phyloP scores from a whole-genome alignment of 495 filamentous ascomycete genomes.

The Amphirosellinia nigrospora region DNA sequence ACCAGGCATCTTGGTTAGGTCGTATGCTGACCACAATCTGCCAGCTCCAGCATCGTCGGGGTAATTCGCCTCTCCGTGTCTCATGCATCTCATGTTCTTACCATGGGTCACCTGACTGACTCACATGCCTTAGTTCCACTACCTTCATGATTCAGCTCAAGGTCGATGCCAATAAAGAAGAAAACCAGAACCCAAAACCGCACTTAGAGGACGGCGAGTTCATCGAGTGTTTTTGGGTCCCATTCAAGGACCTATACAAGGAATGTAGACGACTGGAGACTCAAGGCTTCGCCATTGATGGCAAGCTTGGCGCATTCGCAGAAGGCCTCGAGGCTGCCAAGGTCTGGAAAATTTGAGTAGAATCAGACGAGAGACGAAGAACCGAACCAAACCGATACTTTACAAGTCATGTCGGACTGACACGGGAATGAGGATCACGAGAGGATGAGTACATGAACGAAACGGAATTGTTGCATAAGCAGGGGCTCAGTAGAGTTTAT shows the following conservation, averaged over 20 bases:
- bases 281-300: constrained; percentile 74
- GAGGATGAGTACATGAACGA: not conserved
- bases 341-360: constrained; percentile 45
- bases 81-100: not conserved
- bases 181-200: constrained; percentile 65
- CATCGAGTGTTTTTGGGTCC: constrained; percentile 74
- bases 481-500: not conserved
- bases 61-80: constrained; percentile 22
- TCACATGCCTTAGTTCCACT: constrained; percentile 60
- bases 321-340: constrained; percentile 74
- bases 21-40: not conserved
- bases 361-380: not conserved
- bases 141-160: constrained; percentile 71
- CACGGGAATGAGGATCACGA: not conserved
- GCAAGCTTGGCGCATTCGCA: constrained; percentile 73
- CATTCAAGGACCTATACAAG: constrained; percentile 61
- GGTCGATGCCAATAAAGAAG: constrained; percentile 64
- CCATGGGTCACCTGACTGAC: not conserved
- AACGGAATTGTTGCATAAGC: not conserved
- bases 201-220: constrained; percentile 78
- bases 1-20: not conserved
- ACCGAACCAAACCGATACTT: not conserved
- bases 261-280: constrained; percentile 63
- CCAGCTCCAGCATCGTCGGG: constrained; percentile 45
- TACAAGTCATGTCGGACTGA: not conserved